Base-by-base conservation (phyloP, 83 land plant species). In the Thuja plicata region DNA sequence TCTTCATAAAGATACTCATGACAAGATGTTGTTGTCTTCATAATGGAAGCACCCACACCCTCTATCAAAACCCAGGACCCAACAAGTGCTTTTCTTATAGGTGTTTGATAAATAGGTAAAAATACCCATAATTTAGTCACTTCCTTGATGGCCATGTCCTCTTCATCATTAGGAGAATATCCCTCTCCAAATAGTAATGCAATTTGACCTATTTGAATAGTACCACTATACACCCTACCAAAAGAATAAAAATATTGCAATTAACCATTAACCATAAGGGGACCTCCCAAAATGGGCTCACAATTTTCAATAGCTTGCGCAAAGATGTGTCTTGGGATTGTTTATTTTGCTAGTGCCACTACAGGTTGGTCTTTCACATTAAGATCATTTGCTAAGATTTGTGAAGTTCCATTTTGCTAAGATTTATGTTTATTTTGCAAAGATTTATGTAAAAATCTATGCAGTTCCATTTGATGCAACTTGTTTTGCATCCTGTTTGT, bases 11-110 rank as follows among this genome's bases (percentile, higher is more conserved):
- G 45, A 2, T 43, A 43, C 45, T 43, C 45, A 43, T 0, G 45
- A 43, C 5, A 43, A 5, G n/a, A n/a, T 38, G 98, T 97, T 34
- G 99, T 98, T 86, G 99, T 97, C 90, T 98, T 98, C 94, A 92
- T 98, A 48, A 98, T 97, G 45, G 99, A 97, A 11, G 99, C 99
- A 94, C 97, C 99, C 32, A 98, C 99, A 80, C 99, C 99, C 90
- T 98, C 99, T 91, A 98, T 95, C 50, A 98, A 96, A 84, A 98
- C 99, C 99, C 99, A 98, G 24, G 97, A 94, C 12, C 99, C 99
- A 76, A 96, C 96, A 87, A 96, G 99, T 80, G 99, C 99, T 87
- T 93, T 92, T 88, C 97, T 94, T 35, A 98, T 92, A 13, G 99
- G 97, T 40, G 96, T 93, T 15, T 43, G 4, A 43, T 43, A 43